Percentiles rank a stretch among this genome's conserved stretches.
Evolutionary conservation across 345 rosid species (phyloP).

Genomic region (Anastatica hierochuntica): DNA sequence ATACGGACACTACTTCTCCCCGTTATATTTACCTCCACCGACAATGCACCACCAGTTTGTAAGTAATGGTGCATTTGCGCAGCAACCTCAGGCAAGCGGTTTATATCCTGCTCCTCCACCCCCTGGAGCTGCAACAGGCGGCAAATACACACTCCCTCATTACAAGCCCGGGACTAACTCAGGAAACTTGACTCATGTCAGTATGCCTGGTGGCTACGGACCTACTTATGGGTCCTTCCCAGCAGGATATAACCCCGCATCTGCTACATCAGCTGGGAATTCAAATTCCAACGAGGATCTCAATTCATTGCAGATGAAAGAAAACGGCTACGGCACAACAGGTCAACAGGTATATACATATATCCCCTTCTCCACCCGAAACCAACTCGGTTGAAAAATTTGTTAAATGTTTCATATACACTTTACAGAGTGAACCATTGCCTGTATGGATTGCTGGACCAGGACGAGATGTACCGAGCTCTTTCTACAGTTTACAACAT

Average conservation of each 20-base stretch:
- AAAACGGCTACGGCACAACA: conserved; percentile 55
- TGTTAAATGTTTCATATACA: conserved; percentile 1
- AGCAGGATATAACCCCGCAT: conserved; percentile 60
- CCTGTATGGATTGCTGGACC: conserved; percentile 79
- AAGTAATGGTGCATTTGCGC: conserved; percentile 71
- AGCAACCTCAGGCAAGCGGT: conserved; percentile 70
- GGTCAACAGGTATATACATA: conserved; percentile 48
- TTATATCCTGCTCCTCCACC: conserved; percentile 68
- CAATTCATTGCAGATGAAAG: conserved; percentile 65
- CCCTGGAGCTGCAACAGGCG: conserved; percentile 51
- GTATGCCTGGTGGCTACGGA: conserved; percentile 71
- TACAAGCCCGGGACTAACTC: conserved; percentile 68
- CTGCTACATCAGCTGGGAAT: conserved; percentile 60
- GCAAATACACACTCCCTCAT: conserved; percentile 70
- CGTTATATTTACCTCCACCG: conserved; percentile 67
- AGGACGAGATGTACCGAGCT: conserved; percentile 65
- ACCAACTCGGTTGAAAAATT: not conserved
- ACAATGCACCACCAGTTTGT: conserved; percentile 73
- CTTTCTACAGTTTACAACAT: conserved; percentile 76
- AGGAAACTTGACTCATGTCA: conserved; percentile 57
- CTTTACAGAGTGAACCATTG: conserved; percentile 68
- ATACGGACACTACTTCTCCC: conserved; percentile 68
- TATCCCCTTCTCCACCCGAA: not conserved
- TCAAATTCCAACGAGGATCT: conserved; percentile 67
- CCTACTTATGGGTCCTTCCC: conserved; percentile 63